A percentile compares a stretch with the other conserved stretches of the same genome.
Conservation (phyloP, 306 rosid genomes). For the Quercus rubra region DNA sequence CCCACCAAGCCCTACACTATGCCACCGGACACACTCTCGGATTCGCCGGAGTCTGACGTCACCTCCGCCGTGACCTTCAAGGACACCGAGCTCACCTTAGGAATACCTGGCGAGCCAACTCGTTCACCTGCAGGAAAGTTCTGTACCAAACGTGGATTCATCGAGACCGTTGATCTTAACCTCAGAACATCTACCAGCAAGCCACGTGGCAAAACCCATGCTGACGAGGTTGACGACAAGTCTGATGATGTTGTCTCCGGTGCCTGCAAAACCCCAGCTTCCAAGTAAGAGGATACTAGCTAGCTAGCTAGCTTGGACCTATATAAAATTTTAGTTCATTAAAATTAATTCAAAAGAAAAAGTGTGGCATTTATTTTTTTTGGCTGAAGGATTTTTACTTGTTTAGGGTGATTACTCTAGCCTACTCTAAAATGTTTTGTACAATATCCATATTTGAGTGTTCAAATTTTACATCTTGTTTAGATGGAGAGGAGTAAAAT, state of each 20-base stretch:
- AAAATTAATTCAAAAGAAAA: too few species aligned
- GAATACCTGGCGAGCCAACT: slow-evolving; percentile 16
- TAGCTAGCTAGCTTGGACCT: not conserved
- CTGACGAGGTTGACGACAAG: not conserved
- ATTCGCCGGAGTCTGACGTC: not conserved
- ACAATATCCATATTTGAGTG: too few species aligned
- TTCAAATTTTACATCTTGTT: too few species aligned
- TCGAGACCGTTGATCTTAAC: slow-evolving; percentile 14
- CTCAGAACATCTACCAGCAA: not conserved
- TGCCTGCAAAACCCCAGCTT: slow-evolving; percentile 4
- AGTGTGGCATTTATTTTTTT: too few species aligned
- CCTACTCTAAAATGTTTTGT: too few species aligned
- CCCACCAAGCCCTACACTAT: not conserved
- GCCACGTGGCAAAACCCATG: not conserved
- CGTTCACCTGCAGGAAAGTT: not conserved
- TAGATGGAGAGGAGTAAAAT: too few species aligned
- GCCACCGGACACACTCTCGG: not conserved
- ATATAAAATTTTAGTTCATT: too few species aligned
- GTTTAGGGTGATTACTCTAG: too few species aligned
- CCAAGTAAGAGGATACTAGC: slow-evolving; percentile 8
- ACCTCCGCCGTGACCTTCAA: slow-evolving; percentile 3
- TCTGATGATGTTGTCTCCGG: not conserved
- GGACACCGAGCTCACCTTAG: slow-evolving; percentile 33
- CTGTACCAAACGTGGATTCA: slow-evolving; percentile 18
- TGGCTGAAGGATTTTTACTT: too few species aligned